Evolutionary conservation across 768 basidiomycete genomes (phyloP).

Genomic region (Trametes cingulata): DNA sequence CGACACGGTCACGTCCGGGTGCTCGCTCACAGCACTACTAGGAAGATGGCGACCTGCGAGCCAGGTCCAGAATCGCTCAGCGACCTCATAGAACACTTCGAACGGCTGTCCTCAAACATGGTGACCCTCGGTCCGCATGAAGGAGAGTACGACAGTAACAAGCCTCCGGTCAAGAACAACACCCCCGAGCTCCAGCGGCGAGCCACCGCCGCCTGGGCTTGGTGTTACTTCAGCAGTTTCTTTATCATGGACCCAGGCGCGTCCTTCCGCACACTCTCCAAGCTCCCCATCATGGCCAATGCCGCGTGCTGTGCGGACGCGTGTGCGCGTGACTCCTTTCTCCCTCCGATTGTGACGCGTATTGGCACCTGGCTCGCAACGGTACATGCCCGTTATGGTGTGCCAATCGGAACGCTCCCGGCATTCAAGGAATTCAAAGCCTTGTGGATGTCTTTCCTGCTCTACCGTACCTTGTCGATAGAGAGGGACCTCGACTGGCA

Average conservation of each 20-base stretch:
- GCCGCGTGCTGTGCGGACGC: neutral
- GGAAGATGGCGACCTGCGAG: neutral
- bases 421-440: neutral
- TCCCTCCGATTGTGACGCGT: neutral
- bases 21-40: neutral
- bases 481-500: neutral
- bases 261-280: neutral
- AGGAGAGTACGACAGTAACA: neutral
- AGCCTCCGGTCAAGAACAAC: neutral
- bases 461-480: neutral
- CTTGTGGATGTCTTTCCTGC: neutral
- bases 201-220: neutral
- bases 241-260: neutral
- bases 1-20: neutral
- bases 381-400: neutral
- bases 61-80: neutral
- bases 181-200: neutral
- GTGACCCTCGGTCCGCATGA: neutral
- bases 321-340: neutral
- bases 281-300: neutral
- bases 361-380: neutral
- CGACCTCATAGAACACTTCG: neutral
- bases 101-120: neutral
- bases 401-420: neutral
- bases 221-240: neutral